Conservation (phyloP, 2,329 filamentous ascomycete genomes). For the Fusarium anthophilum region DNA sequence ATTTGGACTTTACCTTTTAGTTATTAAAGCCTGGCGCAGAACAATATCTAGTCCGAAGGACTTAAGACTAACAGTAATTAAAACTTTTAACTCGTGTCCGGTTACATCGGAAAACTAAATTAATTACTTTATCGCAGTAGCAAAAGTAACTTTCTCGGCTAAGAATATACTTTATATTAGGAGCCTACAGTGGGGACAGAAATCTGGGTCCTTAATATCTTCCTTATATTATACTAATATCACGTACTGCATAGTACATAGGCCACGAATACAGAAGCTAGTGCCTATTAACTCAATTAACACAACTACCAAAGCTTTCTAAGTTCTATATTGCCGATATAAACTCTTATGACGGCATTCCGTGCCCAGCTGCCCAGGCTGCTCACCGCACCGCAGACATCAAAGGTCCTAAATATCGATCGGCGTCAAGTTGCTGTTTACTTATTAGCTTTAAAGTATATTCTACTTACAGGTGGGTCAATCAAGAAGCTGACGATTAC, state of each 20-base stretch:
- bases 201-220: not conserved
- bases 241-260: too few relatives aligned
- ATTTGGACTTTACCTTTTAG: fast-evolving
- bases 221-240: not conserved
- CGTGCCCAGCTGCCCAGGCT: not conserved
- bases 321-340: not conserved
- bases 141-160: not conserved
- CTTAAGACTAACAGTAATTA: too few relatives aligned
- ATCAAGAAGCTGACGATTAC: not conserved
- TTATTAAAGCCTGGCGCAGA: not conserved
- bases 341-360: fast-evolving
- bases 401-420: not conserved
- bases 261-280: too few relatives aligned
- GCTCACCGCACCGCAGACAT: not conserved
- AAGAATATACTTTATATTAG: not conserved
- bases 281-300: too few relatives aligned
- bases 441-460: not conserved
- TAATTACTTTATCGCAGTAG: not conserved
- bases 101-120: not conserved
- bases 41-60: fast-evolving
- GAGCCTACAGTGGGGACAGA: not conserved
- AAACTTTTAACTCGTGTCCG: not conserved
- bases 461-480: not conserved
- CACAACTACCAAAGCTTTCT: too few relatives aligned
- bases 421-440: not conserved